These are phyloP conservation scores for Bjerkandera adusta DNA, from an alignment of 1,284 basidiomycete genomes.

Conservation along the genomic window DNA sequence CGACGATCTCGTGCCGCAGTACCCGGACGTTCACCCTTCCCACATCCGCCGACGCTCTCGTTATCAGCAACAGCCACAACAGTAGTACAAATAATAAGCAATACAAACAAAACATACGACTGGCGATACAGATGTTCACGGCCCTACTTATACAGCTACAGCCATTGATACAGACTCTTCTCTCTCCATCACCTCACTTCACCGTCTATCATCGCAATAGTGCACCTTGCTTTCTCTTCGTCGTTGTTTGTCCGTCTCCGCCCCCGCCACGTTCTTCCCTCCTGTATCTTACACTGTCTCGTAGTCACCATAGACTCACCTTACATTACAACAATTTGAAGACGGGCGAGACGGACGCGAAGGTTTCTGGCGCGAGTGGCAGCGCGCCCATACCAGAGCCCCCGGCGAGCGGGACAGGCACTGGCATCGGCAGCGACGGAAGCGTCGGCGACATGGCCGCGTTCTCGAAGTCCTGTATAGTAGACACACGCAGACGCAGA, in stretches of 20 bases:
- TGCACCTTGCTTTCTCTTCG: slow-evolving; percentile 7
- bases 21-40: slow-evolving; percentile 27
- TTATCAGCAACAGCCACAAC: slow-evolving; percentile 18
- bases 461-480: slow-evolving; percentile 31
- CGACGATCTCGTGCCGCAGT: slow-evolving; percentile 38
- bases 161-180: slow-evolving; percentile 15
- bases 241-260: slow-evolving; percentile 7
- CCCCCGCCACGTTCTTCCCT: background rate
- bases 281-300: slow-evolving; percentile 18
- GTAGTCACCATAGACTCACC: slow-evolving; percentile 21
- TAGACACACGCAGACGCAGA: slow-evolving; percentile 7
- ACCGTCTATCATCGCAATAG: background rate
- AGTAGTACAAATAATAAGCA: slow-evolving; percentile 5
- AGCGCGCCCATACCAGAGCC: background rate
- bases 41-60: slow-evolving; percentile 28
- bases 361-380: slow-evolving; percentile 21
- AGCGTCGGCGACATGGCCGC: slow-evolving; percentile 29
- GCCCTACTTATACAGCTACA: slow-evolving; percentile 8
- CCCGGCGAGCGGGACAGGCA: slow-evolving; percentile 12
- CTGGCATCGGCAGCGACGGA: slow-evolving; percentile 24
- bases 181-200: slow-evolving; percentile 4
- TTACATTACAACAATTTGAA: slow-evolving; percentile 20
- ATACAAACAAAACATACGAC: slow-evolving; percentile 3
- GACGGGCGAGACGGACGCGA: slow-evolving; percentile 26
- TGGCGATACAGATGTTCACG: slow-evolving; percentile 9